Conservation (phyloP, 1,284 basidiomycete species). For the Volvariella surrecta region DNA sequence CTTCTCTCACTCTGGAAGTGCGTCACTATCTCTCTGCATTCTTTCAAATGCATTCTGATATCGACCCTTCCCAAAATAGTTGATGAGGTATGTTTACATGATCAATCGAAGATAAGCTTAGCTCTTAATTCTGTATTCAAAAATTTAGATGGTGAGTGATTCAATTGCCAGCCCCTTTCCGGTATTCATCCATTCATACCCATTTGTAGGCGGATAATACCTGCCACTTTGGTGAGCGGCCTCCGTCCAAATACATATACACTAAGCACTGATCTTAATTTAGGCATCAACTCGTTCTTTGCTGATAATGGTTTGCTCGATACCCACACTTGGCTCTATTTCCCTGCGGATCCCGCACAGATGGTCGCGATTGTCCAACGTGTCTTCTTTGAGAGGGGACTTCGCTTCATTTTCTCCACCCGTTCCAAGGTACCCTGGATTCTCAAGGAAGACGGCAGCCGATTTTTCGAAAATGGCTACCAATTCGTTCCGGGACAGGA, state of each 20-base stretch:
- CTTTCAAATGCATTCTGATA: not conserved
- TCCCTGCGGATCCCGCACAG: slow-evolving; percentile 76
- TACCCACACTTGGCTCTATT: slow-evolving; percentile 71
- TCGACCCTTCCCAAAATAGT: slow-evolving; percentile 25
- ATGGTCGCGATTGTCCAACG: slow-evolving; percentile 70
- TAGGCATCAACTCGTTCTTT: slow-evolving; percentile 73
- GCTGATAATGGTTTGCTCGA: slow-evolving; percentile 80
- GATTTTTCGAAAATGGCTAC: slow-evolving; percentile 64
- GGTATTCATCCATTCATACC: slow-evolving; percentile 2
- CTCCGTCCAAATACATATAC: not conserved
- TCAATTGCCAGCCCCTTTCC: slow-evolving; percentile 1
- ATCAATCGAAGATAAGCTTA: not conserved
- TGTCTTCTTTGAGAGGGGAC: slow-evolving; percentile 74
- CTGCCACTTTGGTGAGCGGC: slow-evolving; percentile 52
- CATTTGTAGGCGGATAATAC: slow-evolving; percentile 69
- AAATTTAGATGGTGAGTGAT: slow-evolving; percentile 20
- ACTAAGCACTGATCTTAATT: slow-evolving; percentile 1
- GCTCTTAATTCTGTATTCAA: too few species aligned
- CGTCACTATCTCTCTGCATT: slow-evolving; percentile 14
- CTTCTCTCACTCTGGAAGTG: slow-evolving; percentile 82
- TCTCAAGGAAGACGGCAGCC: slow-evolving; percentile 65
- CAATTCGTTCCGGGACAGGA: slow-evolving; percentile 78
- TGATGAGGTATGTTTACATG: slow-evolving; percentile 39
- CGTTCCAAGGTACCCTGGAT: slow-evolving; percentile 83
- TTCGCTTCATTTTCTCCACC: slow-evolving; percentile 82